Conservation (phyloP, 2,329 filamentous ascomycete species). For the Venturia pyrina region DNA sequence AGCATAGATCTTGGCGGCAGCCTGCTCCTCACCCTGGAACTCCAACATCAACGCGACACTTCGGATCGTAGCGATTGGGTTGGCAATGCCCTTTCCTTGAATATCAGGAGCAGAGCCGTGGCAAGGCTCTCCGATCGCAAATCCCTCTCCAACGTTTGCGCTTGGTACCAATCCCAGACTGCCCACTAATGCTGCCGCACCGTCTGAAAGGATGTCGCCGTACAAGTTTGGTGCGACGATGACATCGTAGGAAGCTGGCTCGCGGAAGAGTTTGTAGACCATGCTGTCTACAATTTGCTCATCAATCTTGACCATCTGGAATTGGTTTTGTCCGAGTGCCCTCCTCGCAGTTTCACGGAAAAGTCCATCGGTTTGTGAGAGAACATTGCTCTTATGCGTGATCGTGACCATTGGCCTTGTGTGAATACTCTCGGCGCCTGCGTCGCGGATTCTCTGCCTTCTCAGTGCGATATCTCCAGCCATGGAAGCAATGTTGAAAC, state of each 20-base stretch:
- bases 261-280: slow-evolving; percentile 99
- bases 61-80: slow-evolving; percentile 89
- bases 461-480: slow-evolving; percentile 89
- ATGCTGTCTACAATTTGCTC: slow-evolving; percentile 99
- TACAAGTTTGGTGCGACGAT: slow-evolving; percentile 99
- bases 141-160: slow-evolving; percentile 88
- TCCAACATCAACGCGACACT: slow-evolving; percentile 92
- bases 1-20: slow-evolving; percentile 80
- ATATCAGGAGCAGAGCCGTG: slow-evolving; percentile 96
- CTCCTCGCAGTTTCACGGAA: slow-evolving; percentile 74
- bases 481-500: slow-evolving; percentile 78
- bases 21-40: slow-evolving; percentile 79
- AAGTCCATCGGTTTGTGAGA: slow-evolving; percentile 90
- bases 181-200: slow-evolving; percentile 91
- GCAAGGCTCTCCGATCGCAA: slow-evolving; percentile 96
- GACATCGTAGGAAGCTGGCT: slow-evolving; percentile 90
- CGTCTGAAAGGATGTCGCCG: slow-evolving; percentile 97
- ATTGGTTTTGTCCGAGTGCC: slow-evolving; percentile 58
- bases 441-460: slow-evolving; percentile 67
- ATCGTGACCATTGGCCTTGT: slow-evolving; percentile 72
- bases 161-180: slow-evolving; percentile 88
- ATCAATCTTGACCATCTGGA: slow-evolving; percentile 60
- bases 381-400: slow-evolving; percentile 96
- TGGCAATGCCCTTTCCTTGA: slow-evolving; percentile 82
- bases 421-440: slow-evolving; percentile 51